These are phyloP conservation scores for Penicillium steckii DNA, from an alignment of 495 filamentous ascomycete genomes.

Conservation along the genomic window DNA sequence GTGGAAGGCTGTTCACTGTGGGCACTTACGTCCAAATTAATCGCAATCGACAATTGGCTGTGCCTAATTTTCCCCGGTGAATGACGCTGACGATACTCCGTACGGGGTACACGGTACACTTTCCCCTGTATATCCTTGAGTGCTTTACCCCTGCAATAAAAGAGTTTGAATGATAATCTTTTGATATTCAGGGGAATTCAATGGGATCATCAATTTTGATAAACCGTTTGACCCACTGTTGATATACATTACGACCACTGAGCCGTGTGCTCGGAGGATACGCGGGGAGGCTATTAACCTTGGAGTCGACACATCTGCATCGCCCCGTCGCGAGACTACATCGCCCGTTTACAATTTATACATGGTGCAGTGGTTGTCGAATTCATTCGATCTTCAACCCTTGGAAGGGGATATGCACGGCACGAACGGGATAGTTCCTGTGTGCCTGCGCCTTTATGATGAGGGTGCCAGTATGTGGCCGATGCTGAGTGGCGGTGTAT, in stretches of 20 bases:
- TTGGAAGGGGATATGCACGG: slow-evolving; percentile 33
- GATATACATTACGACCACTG: slow-evolving; percentile 12
- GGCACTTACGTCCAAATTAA: no score
- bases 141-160: no score
- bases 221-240: slow-evolving; percentile 11
- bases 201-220: slow-evolving; percentile 3
- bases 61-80: no score
- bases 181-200: not conserved
- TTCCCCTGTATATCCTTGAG: no score
- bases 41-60: no score
- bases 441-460: slow-evolving; percentile 45
- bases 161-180: not conserved
- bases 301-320: slow-evolving; percentile 22
- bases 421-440: slow-evolving; percentile 44
- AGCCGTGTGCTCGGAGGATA: slow-evolving; percentile 37
- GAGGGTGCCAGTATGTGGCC: slow-evolving; percentile 42
- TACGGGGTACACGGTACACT: no score
- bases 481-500: slow-evolving; percentile 37
- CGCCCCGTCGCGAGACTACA: slow-evolving; percentile 33
- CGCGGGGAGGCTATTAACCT: slow-evolving; percentile 35
- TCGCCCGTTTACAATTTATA: slow-evolving; percentile 46
- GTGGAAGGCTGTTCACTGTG: no score
- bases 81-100: no score
- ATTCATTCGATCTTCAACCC: slow-evolving; percentile 31
- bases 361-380: slow-evolving; percentile 33